Evolutionary conservation across 176 grass and related monocot genomes (phyloP), one percentile per base, ranked within the genome.

Genomic region (Oropetium thomaeum): DNA sequence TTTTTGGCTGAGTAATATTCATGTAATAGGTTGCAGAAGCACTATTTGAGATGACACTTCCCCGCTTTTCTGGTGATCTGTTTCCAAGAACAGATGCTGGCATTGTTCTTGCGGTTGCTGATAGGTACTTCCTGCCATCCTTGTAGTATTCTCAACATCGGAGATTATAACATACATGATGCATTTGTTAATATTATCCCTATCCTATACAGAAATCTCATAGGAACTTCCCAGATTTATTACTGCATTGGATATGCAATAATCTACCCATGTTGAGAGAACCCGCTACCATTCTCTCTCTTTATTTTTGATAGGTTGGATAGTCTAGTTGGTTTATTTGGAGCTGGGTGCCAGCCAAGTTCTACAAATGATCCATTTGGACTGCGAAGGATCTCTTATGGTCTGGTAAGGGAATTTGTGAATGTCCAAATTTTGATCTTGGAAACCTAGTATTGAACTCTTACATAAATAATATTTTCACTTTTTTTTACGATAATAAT

Each of bases 271-370:
- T 35, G 63, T 62, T 70, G 26, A 49, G n/a, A 71, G 42, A 29
- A 27, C 23, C 7, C 60, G 14, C 42, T 69, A 71, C 43, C 2
- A 9, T 60, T 53, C 42, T 85, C 54, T 60, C 78, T 23, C 65
- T 47, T 22, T 52, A 1, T 27, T 7, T 63, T 31, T 43, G 32
- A 74, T 73, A 97, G 95, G 83, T 83, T 97, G 81, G 95, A 97
- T 87, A 97, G 90, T 75, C 75, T 97, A 58, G 90, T 93, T 87
- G 94, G 95, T 70, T 93, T 97, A 82, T 93, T 97, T 84, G 91
- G 95, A 86, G 88, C 95, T 82, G 95, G 95, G 51, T 97, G 95
- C 41, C 90, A 92, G 41, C 90, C 95, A 87, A 97, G 86, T 88
- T 97, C 90, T 47, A 92, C 90, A 8, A 97, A 90, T 64, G 95